These are phyloP conservation scores for Stachybotrys elegans DNA, from an alignment of 2,329 filamentous ascomycete species.

Conservation along the genomic window DNA sequence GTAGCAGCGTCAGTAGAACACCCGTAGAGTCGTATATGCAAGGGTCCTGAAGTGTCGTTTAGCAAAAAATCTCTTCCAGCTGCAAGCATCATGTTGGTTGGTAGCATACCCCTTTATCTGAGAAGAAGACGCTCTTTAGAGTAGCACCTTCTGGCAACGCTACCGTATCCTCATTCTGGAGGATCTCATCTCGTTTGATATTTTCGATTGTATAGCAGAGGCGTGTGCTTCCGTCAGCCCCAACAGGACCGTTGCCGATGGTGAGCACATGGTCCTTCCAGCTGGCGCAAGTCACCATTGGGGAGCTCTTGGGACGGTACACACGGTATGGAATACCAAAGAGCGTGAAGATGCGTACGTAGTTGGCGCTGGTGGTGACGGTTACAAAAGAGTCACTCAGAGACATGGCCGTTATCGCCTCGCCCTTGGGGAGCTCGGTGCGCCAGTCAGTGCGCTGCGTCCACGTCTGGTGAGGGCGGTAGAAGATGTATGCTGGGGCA, in stretches of 20 bases:
- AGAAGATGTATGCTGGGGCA: slow-evolving; percentile 77
- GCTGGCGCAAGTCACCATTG: slow-evolving; percentile 87
- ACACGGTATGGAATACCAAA: slow-evolving; percentile 87
- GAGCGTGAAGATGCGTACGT: slow-evolving; percentile 87
- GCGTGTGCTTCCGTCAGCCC: slow-evolving; percentile 69
- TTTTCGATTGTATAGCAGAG: slow-evolving; percentile 92
- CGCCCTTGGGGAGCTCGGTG: slow-evolving; percentile 79
- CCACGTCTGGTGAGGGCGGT: slow-evolving; percentile 96
- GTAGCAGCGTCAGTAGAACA: slow-evolving; percentile 78
- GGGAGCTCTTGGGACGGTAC: slow-evolving; percentile 85
- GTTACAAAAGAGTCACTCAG: slow-evolving; percentile 88
- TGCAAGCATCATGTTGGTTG: not conserved
- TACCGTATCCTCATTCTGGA: slow-evolving; percentile 88
- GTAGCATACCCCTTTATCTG: slow-evolving; percentile 66
- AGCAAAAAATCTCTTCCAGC: not conserved
- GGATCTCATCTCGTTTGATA: slow-evolving; percentile 87
- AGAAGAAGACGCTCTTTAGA: slow-evolving; percentile 84
- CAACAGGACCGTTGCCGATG: slow-evolving; percentile 84
- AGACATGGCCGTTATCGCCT: slow-evolving; percentile 81
- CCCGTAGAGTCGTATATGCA: slow-evolving; percentile 95
- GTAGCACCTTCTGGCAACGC: slow-evolving; percentile 71
- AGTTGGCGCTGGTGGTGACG: slow-evolving; percentile 79
- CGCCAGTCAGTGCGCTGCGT: slow-evolving; percentile 87
- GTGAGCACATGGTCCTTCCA: slow-evolving; percentile 97
- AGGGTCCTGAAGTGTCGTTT: slow-evolving; percentile 58